These are phyloP conservation scores for Parachaetomium inaequale DNA, from an alignment of 495 filamentous ascomycete genomes.

Conservation along the genomic window DNA sequence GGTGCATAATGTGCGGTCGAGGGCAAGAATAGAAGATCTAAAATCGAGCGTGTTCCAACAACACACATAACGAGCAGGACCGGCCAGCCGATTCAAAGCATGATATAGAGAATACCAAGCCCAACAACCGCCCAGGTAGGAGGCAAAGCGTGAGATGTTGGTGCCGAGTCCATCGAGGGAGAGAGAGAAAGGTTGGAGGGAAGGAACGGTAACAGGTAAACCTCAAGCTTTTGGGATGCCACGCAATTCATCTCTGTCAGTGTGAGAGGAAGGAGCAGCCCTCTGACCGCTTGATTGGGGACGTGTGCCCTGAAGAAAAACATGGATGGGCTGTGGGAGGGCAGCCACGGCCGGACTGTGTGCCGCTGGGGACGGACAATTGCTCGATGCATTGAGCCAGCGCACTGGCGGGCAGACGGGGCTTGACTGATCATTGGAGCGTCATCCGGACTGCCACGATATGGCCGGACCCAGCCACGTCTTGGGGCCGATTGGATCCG, in stretches of 20 bases:
- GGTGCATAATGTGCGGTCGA: conserved; percentile 24
- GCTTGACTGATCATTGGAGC: conserved; percentile 12
- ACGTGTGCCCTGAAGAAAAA: background rate
- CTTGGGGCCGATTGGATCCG: conserved; percentile 17
- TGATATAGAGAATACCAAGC: background rate
- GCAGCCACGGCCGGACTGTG: conserved; percentile 4
- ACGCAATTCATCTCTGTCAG: conserved; percentile 5
- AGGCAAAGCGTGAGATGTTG: background rate
- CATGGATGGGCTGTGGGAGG: background rate
- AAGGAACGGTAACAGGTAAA: background rate
- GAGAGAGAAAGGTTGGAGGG: background rate
- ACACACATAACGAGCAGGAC: conserved; percentile 1
- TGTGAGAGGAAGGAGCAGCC: too few relatives aligned
- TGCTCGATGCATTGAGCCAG: conserved; percentile 11
- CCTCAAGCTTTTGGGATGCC: background rate
- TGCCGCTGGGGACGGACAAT: conserved; percentile 7
- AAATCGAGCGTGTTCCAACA: background rate
- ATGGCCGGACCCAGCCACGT: conserved; percentile 15
- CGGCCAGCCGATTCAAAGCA: conserved; percentile 1
- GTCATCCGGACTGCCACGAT: conserved; percentile 18
- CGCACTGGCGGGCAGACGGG: background rate
- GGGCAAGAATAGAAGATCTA: conserved; percentile 26
- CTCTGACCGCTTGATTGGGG: background rate
- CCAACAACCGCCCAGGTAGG: background rate
- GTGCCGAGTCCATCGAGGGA: background rate